Conservation (phyloP, 805 yeast genomes). For the Isabelozyma pseudorhagii region DNA sequence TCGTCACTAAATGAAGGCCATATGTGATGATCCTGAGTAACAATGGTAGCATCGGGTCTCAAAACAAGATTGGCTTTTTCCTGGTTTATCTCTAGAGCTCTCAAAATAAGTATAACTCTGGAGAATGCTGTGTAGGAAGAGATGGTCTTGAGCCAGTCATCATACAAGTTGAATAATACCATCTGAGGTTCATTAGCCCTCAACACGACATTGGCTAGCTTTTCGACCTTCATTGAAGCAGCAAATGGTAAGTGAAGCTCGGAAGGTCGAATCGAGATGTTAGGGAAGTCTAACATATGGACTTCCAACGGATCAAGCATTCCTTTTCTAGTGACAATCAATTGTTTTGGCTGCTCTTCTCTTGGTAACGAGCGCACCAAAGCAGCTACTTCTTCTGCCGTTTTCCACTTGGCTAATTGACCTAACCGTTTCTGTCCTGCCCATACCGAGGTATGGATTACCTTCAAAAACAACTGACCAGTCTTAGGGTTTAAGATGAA, state of each 20-base stretch:
- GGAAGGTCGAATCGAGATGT: slow-evolving; percentile 82
- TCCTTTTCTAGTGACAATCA: slow-evolving; percentile 86
- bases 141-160: slow-evolving; percentile 84
- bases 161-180: slow-evolving; percentile 87
- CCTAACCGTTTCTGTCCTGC: slow-evolving; percentile 93
- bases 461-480: slow-evolving; percentile 84
- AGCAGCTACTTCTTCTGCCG: slow-evolving; percentile 97
- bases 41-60: slow-evolving; percentile 67
- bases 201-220: slow-evolving; percentile 71
- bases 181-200: slow-evolving; percentile 91
- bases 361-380: slow-evolving; percentile 81
- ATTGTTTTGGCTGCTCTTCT: slow-evolving; percentile 92
- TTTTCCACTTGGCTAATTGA: slow-evolving; percentile 95
- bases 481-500: slow-evolving; percentile 86
- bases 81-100: slow-evolving; percentile 75
- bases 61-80: slow-evolving; percentile 75
- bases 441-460: slow-evolving; percentile 94
- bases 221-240: slow-evolving; percentile 78
- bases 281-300: slow-evolving; percentile 95
- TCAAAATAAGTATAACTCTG: slow-evolving; percentile 72
- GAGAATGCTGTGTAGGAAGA: slow-evolving; percentile 94
- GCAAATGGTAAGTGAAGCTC: slow-evolving; percentile 89
- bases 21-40: slow-evolving; percentile 73
- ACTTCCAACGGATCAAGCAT: slow-evolving; percentile 93
- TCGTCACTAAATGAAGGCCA: slow-evolving; percentile 92